Percentiles rank a stretch among this genome's conserved stretches.
Evolutionary conservation across 306 rosid species (phyloP).

Genomic region (Mimosa bimucronata): DNA sequence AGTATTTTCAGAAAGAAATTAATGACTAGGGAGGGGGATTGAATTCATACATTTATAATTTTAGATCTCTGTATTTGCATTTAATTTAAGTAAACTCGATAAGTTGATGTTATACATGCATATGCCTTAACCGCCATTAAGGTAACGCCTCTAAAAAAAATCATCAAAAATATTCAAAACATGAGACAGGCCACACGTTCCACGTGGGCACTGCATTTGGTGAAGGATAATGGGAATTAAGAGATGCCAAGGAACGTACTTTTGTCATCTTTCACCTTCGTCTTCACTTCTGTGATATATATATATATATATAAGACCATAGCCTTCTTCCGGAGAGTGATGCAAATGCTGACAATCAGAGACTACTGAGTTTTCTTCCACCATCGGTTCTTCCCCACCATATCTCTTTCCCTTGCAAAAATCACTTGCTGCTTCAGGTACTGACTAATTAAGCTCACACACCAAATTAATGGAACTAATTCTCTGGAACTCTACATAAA

Average conservation of each 20-base stretch:
- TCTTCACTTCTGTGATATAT: neutral
- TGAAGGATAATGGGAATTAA: conserved; percentile 23
- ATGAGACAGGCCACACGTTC: neutral
- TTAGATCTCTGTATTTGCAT: neutral
- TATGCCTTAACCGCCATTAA: neutral
- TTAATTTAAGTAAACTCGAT: neutral
- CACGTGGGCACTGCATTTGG: conserved; percentile 8
- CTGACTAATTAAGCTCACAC: neutral
- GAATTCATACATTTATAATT: neutral
- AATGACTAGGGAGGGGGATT: neutral
- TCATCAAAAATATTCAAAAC: neutral
- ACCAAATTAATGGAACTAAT: neutral
- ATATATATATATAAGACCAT: neutral
- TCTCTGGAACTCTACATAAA: neutral
- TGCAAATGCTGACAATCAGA: neutral
- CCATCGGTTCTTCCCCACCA: conserved; percentile 43
- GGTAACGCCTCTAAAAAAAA: neutral
- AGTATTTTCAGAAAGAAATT: neutral
- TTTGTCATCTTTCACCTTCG: conserved; percentile 29
- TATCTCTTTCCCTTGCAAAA: conserved; percentile 30
- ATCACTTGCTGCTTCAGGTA: conserved; percentile 32
- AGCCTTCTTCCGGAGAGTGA: neutral
- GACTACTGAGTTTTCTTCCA: conserved; percentile 35
- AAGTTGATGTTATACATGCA: neutral
- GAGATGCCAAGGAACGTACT: conserved; percentile 38